Base-by-base conservation (phyloP, 345 rosid species). In the Odontarrhena argentea region DNA sequence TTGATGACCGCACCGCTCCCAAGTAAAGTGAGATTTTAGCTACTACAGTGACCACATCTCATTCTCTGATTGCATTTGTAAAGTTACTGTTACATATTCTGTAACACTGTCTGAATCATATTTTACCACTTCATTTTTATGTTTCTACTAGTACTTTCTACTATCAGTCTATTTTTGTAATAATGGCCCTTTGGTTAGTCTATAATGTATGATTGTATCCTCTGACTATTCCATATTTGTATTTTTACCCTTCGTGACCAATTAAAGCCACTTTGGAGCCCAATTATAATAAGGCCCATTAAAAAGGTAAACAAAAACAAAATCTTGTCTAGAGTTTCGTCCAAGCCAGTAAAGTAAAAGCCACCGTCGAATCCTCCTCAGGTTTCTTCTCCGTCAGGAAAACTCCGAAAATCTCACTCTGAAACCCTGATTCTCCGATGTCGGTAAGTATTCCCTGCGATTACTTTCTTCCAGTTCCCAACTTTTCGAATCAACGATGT, bases 1-100 rank as follows among this genome's bases (percentile, higher is more conserved):
- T 93, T 32, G 96, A 90, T 79, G 73, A 75, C 15, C 84, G 76
- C 5, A 58, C 80, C 61, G 50, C 67, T 51, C 42, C 25, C 12
- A 67, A 78, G 73, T 68, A 34, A 51, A 55, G 12, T 54, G 25
- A 60, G 51, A 52, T 44, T 28, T 28, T 28, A 28, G 32, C 36
- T 32, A 32, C 35, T 32, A 4, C 36, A 32, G 6, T 32, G 36
- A 32, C 36, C 36, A 4, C 1, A 32, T 32, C 36, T 5, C 36
- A 32, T 5, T 32, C 36, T 32, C 36, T 32, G 36, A 3, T 4
- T 32, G 6, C 36, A 32, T 32, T 32, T 32, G 36, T 32, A 32
- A 32, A 4, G 4, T 28, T 28, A 3, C 2, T 28, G 32, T 28
- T 3, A 28, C 3, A 3, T 28, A 0, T 28, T 28, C 32, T 28